phyloP scores from a whole-genome alignment of 176 grass and related monocot species.

The Dactylis glomerata region DNA sequence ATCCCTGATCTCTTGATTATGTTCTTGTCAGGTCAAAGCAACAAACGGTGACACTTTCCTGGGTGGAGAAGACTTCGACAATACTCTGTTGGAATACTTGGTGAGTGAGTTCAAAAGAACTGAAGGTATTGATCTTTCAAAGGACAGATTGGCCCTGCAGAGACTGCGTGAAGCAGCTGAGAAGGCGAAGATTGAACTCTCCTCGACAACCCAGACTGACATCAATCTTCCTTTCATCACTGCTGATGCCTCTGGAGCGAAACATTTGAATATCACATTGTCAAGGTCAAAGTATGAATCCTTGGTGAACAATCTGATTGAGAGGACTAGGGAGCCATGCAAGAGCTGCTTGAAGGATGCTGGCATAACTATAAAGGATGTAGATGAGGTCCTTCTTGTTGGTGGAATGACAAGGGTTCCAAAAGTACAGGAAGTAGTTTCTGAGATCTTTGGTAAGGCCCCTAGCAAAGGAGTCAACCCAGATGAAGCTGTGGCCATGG shows the following conservation, averaged over 20 bases:
- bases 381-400: conserved; percentile 52
- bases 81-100: conserved; percentile 39
- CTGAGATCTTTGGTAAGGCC: conserved; percentile 44
- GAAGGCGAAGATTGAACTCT: conserved; percentile 52
- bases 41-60: conserved; percentile 50
- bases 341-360: conserved; percentile 58
- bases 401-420: conserved; percentile 54
- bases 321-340: conserved; percentile 44
- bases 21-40: conserved; percentile 38
- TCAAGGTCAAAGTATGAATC: conserved; percentile 50
- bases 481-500: conserved; percentile 52
- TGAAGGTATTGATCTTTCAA: conserved; percentile 46
- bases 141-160: conserved; percentile 44
- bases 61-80: conserved; percentile 46
- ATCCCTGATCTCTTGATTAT: background rate
- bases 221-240: conserved; percentile 53
- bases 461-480: conserved; percentile 49
- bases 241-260: conserved; percentile 46
- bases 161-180: conserved; percentile 53
- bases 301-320: conserved; percentile 33
- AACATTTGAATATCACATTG: conserved; percentile 45
- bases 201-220: conserved; percentile 41
- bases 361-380: conserved; percentile 31
- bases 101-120: conserved; percentile 36
- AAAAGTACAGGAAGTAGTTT: conserved; percentile 37